These are phyloP conservation scores for Aspergillus sp. DNA, from an alignment of 2,329 filamentous ascomycete genomes.

Conservation along the genomic window DNA sequence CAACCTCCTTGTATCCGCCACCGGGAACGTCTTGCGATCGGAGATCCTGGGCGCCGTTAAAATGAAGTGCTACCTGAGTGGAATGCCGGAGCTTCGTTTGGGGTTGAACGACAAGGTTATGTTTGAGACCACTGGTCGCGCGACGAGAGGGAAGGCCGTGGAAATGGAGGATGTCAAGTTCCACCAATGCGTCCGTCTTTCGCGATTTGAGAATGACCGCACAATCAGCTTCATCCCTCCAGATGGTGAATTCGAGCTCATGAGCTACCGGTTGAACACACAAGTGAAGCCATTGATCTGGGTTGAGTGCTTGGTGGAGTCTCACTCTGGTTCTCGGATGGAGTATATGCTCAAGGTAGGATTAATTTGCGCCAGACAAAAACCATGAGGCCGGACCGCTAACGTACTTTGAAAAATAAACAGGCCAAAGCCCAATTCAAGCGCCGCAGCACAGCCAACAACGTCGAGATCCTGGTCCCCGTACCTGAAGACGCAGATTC, in stretches of 20 bases:
- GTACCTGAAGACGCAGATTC: conserved; percentile 96
- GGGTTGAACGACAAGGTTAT: conserved; percentile 98
- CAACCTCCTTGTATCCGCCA: conserved; percentile 88
- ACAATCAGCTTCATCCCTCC: conserved; percentile 99
- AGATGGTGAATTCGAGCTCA: conserved; percentile 96
- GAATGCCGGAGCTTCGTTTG: conserved; percentile 91
- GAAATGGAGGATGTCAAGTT: conserved; percentile 99
- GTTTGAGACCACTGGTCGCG: conserved; percentile 95
- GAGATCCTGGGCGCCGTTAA: conserved; percentile 97
- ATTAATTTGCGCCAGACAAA: neutral
- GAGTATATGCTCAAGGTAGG: conserved; percentile 92
- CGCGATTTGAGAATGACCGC: conserved; percentile 93
- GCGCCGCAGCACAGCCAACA: conserved; percentile 92
- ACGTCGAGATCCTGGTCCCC: conserved; percentile 94
- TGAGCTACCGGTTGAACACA: conserved; percentile 98
- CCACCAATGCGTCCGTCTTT: conserved; percentile 93
- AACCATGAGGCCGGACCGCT: no score
- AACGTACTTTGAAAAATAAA: no score
- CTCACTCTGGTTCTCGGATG: conserved; percentile 86
- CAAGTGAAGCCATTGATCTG: conserved; percentile 98
- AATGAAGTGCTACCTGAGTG: conserved; percentile 98
- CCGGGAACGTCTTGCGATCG: conserved; percentile 88
- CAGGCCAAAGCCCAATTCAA: conserved; percentile 93
- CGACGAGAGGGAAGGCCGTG: conserved; percentile 90
- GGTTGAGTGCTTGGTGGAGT: conserved; percentile 97